Evolutionary conservation across 495 filamentous ascomycete species (phyloP).

Genomic region (Aspergillus steynii): DNA sequence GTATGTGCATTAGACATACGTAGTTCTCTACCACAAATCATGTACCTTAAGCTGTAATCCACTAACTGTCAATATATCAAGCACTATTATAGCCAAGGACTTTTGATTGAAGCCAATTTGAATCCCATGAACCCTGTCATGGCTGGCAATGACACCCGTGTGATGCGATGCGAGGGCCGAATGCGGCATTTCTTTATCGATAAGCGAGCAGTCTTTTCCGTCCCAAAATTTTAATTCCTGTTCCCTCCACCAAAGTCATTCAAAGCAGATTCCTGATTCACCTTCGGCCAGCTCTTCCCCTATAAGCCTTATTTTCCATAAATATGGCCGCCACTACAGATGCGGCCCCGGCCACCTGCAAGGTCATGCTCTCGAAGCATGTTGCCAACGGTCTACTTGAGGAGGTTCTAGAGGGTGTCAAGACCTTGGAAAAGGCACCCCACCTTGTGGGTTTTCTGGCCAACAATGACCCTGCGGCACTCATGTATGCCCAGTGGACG

Average conservation of each 20-base stretch:
- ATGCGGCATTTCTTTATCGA: slow-evolving; percentile 47
- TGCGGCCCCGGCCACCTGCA: slow-evolving; percentile 64
- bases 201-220: slow-evolving; percentile 46
- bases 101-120: too few relatives aligned
- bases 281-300: slow-evolving; percentile 9
- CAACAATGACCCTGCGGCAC: slow-evolving; percentile 84
- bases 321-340: slow-evolving; percentile 39
- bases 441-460: slow-evolving; percentile 88
- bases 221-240: slow-evolving; percentile 28
- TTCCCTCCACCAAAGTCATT: slow-evolving; percentile 24
- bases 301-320: slow-evolving; percentile 7
- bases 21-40: background rate
- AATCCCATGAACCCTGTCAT: background rate
- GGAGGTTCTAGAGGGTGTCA: slow-evolving; percentile 73
- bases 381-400: slow-evolving; percentile 77
- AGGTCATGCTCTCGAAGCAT: slow-evolving; percentile 82
- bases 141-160: background rate
- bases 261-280: slow-evolving; percentile 16
- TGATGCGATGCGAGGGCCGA: slow-evolving; percentile 22
- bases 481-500: slow-evolving; percentile 96
- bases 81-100: too few relatives aligned
- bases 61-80: too few relatives aligned
- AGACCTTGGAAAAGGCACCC: slow-evolving; percentile 67
- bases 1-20: background rate
- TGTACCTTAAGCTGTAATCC: too few relatives aligned